Evolutionary conservation across 129 eudicot genomes (phyloP).

Genomic region (Flaveria sonorensis): DNA sequence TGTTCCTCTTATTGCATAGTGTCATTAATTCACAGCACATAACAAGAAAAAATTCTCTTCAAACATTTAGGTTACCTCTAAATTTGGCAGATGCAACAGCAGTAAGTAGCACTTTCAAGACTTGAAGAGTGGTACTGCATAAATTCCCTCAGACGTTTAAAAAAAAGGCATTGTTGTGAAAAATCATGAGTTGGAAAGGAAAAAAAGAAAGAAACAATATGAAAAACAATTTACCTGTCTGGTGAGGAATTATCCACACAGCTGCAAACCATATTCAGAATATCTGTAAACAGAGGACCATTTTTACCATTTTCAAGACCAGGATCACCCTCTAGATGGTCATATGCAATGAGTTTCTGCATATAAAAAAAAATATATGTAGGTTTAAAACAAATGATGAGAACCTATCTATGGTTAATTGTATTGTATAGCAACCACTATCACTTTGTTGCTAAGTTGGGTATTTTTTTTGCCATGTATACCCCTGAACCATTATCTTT

Average conservation of each 20-base stretch:
- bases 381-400: slow-evolving; percentile 1
- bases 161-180: slow-evolving; percentile 17
- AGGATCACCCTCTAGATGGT: slow-evolving; percentile 98
- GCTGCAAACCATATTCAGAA: slow-evolving; percentile 85
- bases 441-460: slow-evolving; percentile 5
- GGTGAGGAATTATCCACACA: slow-evolving; percentile 93
- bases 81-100: slow-evolving; percentile 94
- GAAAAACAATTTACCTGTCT: slow-evolving; percentile 56
- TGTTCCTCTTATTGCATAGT: slow-evolving; percentile 12
- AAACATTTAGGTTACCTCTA: slow-evolving; percentile 62
- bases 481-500: neutral
- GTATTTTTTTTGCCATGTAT: neutral
- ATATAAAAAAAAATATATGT: slow-evolving; percentile 17
- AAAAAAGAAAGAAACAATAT: neutral
- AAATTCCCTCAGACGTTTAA: slow-evolving; percentile 32
- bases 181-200: slow-evolving; percentile 1
- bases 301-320: slow-evolving; percentile 93
- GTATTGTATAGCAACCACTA: neutral
- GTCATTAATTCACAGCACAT: slow-evolving; percentile 12
- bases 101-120: slow-evolving; percentile 94
- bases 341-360: slow-evolving; percentile 98
- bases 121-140: slow-evolving; percentile 96
- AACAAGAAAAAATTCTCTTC: neutral
- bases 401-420: neutral
- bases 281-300: slow-evolving; percentile 61